Evolutionary conservation across 148 eudicot species (phyloP), one percentile per base, ranked within the genome.

Genomic region (Amaranthus hypochondriacus): DNA sequence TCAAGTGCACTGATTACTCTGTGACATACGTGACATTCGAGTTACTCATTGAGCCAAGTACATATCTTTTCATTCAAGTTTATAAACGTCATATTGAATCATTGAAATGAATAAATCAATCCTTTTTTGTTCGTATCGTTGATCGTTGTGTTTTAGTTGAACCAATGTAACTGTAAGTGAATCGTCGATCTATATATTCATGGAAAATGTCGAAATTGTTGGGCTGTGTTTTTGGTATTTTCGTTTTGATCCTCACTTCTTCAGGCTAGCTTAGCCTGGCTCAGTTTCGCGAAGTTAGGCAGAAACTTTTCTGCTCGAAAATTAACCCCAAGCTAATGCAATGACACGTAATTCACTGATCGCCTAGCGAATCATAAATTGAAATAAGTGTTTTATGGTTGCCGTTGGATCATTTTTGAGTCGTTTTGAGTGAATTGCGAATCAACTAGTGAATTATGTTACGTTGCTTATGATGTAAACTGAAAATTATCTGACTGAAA

Each of bases 1-100:
- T 78, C 86, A 11, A 66, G 69, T 44, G 76, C 74, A 13, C 48
- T 76, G 66, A 75, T 83, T 56, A 69, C 73, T 7, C 76, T 65
- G 8, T 84, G 84, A 84, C 67, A 50, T 56, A 65, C 10, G 21
- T 14, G 51, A 8, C 5, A 50, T 12, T 47, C n/a, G 3, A n/a
- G 44, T 56, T 60, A n/a, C 70, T 69, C 4, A 5, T 58, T 54
- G 53, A 74, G 39, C 48, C 58, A 66, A 77, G 86, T 74, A 81
- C 74, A 75, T 75, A 75, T 67, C 63, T 72, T 66, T 62, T 78
- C 73, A 43, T 72, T 65, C 46, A 52, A 66, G 48, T 53, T 76
- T 28, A 66, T 51, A 18, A 50, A 15, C 18, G 5, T 64, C 21
- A 42, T 58, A 47, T 65, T 66, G 71, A 56, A 5, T 48, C 42